Evolutionary conservation across 305 asterid species (phyloP).

Genomic region (Solanum hybrid): DNA sequence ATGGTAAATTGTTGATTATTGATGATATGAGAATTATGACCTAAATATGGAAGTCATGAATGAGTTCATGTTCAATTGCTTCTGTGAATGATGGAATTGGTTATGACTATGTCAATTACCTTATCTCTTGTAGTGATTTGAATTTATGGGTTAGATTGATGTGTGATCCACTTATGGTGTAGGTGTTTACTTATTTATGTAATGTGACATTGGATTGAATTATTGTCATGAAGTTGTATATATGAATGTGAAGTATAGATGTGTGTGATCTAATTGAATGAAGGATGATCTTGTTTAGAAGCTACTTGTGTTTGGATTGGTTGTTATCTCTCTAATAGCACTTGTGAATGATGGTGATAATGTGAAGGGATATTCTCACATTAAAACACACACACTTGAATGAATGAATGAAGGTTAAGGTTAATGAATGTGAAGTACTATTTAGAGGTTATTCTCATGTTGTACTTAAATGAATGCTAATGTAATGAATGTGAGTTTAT

Average conservation of each 20-base stretch:
- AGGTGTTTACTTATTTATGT: not conserved
- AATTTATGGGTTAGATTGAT: not conserved
- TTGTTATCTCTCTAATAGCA: not conserved
- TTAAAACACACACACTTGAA: not conserved
- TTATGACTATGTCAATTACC: not conserved
- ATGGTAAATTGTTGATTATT: too few relatives aligned
- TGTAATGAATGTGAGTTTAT: not conserved
- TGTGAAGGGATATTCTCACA: not conserved
- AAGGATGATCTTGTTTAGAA: not conserved
- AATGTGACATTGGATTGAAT: not conserved
- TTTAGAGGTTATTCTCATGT: not conserved
- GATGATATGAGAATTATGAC: not conserved
- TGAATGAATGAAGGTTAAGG: not conserved
- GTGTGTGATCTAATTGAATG: not conserved
- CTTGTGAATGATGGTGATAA: not conserved
- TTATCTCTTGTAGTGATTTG: not conserved
- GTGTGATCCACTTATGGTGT: not conserved
- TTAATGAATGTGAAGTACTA: not conserved
- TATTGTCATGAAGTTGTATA: not conserved
- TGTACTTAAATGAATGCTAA: not conserved
- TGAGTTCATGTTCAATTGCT: not conserved
- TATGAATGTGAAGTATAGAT: not conserved
- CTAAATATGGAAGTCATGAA: not conserved
- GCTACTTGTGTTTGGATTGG: not conserved
- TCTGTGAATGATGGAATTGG: not conserved